Evolutionary conservation across 148 eudicot species (phyloP).

Genomic region (Fagopyrum esculentum): DNA sequence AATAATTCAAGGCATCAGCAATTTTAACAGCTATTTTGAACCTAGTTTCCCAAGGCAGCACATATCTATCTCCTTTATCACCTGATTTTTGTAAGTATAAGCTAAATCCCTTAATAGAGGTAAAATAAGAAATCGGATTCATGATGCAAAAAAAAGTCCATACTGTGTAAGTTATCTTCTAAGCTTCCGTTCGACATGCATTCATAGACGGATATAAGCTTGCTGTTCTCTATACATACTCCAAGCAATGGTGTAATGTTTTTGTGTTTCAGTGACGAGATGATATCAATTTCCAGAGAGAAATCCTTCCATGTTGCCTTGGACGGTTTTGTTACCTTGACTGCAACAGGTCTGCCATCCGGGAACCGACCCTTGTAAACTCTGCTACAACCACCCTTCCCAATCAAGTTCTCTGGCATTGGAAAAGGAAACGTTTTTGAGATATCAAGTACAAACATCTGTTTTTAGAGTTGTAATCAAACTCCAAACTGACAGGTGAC

Average conservation of each 20-base stretch:
- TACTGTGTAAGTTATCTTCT: conserved; percentile 74
- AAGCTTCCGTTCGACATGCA: conserved; percentile 64
- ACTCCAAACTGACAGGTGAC: no score
- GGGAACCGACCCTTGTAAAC: conserved; percentile 83
- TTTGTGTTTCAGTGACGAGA: conserved; percentile 62
- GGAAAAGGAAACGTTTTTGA: background rate
- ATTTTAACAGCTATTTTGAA: conserved; percentile 58
- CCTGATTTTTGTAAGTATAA: conserved; percentile 28
- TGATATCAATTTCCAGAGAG: conserved; percentile 63
- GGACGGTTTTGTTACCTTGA: conserved; percentile 61
- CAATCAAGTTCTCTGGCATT: conserved; percentile 62
- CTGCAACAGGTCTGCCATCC: conserved; percentile 73
- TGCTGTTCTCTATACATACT: conserved; percentile 53
- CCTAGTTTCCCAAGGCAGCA: conserved; percentile 70
- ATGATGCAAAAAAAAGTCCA: background rate
- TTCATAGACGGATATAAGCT: conserved; percentile 71
- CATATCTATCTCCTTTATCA: conserved; percentile 22
- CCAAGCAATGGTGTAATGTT: conserved; percentile 72
- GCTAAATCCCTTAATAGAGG: background rate
- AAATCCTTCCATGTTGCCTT: conserved; percentile 72
- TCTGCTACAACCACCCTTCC: conserved; percentile 74
- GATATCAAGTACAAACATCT: no score
- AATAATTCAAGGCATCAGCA: conserved; percentile 70
- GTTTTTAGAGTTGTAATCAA: no score
- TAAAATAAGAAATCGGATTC: conserved; percentile 1